Percentiles rank a stretch among this genome's conserved stretches.
These are phyloP conservation scores for Scopulariopsis brevicaulis DNA, from an alignment of 2,329 filamentous ascomycete genomes.

Conservation along the genomic window DNA sequence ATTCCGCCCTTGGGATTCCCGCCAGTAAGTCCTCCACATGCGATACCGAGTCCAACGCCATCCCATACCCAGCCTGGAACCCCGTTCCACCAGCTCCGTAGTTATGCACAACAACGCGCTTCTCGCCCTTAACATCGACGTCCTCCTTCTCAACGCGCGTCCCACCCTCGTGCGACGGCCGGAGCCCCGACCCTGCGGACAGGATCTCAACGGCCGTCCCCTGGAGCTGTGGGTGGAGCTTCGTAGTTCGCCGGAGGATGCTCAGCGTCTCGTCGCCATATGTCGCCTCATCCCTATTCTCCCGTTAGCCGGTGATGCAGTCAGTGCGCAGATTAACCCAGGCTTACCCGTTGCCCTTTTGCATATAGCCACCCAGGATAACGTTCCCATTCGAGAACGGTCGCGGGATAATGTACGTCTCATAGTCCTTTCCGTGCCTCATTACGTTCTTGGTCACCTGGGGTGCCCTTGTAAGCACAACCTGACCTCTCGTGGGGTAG, in stretches of 20 bases:
- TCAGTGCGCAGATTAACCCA: background rate
- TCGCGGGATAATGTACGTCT: constrained; percentile 27
- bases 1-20: background rate
- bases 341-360: constrained; percentile 19
- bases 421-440: constrained; percentile 24
- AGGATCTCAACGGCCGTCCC: constrained; percentile 16
- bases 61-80: constrained; percentile 29
- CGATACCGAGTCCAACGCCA: constrained; percentile 23
- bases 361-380: constrained; percentile 26
- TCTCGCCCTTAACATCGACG: constrained; percentile 12
- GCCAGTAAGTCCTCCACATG: constrained; percentile 15
- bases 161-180: constrained; percentile 26
- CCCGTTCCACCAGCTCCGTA: constrained; percentile 33
- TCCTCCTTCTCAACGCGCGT: constrained; percentile 30
- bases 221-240: constrained; percentile 18
- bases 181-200: constrained; percentile 18
- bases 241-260: constrained; percentile 22
- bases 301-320: background rate
- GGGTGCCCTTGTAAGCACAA: constrained; percentile 22
- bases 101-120: constrained; percentile 22
- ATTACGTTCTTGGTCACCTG: constrained; percentile 21
- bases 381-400: constrained; percentile 22
- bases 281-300: constrained; percentile 17
- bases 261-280: constrained; percentile 23
- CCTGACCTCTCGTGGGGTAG: constrained; percentile 27